These are phyloP conservation scores for Allodekkera sacchari DNA, from an alignment of 805 yeast genomes.

Conservation along the genomic window DNA sequence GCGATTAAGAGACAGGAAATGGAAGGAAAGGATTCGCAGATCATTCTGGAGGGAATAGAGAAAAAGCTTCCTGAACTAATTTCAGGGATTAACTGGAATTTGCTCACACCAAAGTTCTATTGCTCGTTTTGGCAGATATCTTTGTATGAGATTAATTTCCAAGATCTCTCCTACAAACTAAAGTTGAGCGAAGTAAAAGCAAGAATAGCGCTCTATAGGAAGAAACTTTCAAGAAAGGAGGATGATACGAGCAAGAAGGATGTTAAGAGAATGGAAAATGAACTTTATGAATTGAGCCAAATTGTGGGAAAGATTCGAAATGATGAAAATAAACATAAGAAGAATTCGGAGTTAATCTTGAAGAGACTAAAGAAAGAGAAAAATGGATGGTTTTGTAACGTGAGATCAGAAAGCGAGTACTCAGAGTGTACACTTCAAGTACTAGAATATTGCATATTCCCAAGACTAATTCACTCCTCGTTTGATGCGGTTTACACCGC, in stretches of 20 bases:
- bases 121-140: constrained; percentile 66
- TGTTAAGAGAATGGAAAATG: constrained; percentile 18
- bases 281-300: constrained; percentile 18
- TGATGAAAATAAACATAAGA: constrained; percentile 38
- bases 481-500: constrained; percentile 72
- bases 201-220: constrained; percentile 27
- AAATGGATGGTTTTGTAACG: constrained; percentile 31
- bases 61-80: constrained; percentile 10
- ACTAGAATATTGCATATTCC: constrained; percentile 60
- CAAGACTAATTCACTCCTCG: constrained; percentile 71
- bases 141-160: constrained; percentile 60
- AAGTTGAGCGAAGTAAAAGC: constrained; percentile 35
- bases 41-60: constrained; percentile 8
- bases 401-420: background rate
- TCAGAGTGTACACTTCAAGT: constrained; percentile 18
- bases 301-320: constrained; percentile 23
- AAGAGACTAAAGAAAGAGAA: constrained; percentile 23
- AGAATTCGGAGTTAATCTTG: constrained; percentile 27
- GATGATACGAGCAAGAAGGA: constrained; percentile 16
- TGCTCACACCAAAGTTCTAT: constrained; percentile 37
- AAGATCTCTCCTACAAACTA: constrained; percentile 38
- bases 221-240: constrained; percentile 26
- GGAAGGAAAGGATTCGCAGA: constrained; percentile 6
- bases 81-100: constrained; percentile 14
- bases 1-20: constrained; percentile 16